A percentile compares a stretch with the other conserved stretches of the same genome.
Evolutionary conservation across 2,329 filamentous ascomycete species (phyloP).

Genomic region (Xylariales sp.): DNA sequence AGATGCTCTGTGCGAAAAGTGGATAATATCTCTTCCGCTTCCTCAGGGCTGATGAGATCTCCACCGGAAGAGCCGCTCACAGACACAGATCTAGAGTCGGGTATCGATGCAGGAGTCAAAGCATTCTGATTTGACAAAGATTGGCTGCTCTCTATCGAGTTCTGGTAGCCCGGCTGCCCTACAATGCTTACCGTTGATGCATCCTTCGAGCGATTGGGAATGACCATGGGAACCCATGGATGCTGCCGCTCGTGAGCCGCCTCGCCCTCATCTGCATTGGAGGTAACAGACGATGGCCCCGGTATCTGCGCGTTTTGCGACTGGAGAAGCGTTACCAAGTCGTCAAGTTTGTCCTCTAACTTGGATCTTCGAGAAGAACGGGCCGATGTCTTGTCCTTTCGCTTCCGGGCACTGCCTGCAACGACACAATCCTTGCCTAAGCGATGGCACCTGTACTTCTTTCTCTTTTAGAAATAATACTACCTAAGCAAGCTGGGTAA

Average conservation of each 20-base stretch:
- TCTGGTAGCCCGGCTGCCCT: no score
- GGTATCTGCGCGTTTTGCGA: slow-evolving; percentile 12
- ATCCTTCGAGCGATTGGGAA: neutral
- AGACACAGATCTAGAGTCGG: neutral
- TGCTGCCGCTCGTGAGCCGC: neutral
- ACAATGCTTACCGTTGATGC: no score
- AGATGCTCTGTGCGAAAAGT: slow-evolving; percentile 19
- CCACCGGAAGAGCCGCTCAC: neutral
- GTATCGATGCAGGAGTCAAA: slow-evolving; percentile 1
- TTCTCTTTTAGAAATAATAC: no score
- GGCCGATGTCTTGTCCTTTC: slow-evolving; percentile 12
- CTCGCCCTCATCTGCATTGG: no score
- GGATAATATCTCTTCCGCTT: slow-evolving; percentile 18
- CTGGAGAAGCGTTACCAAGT: slow-evolving; percentile 23
- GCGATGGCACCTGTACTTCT: slow-evolving; percentile 8
- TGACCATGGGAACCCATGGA: slow-evolving; percentile 1
- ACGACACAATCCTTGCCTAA: slow-evolving; percentile 6
- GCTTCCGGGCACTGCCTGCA: slow-evolving; percentile 10
- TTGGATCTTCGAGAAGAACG: slow-evolving; percentile 11
- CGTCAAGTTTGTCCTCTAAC: slow-evolving; percentile 23
- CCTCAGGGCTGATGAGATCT: slow-evolving; percentile 10
- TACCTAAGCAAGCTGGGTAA: no score
- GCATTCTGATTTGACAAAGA: no score
- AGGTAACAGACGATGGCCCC: neutral
- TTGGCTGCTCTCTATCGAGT: no score